phyloP scores from a whole-genome alignment of 108 stramenopile genomes.

The Cyclotella baltica region DNA sequence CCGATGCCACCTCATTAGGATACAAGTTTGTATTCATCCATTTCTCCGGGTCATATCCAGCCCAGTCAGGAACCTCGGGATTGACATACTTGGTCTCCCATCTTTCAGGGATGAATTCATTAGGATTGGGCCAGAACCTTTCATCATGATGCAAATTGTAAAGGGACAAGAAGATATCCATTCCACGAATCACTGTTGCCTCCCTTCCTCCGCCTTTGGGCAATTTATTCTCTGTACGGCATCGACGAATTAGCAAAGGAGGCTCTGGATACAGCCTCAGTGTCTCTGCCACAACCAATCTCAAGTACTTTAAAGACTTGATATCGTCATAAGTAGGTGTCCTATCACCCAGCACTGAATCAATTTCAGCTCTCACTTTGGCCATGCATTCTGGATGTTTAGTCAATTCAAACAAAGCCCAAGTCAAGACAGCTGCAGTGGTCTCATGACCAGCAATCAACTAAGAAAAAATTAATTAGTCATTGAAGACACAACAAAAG shows the following conservation, averaged over 20 bases:
- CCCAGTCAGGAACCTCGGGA: conserved; percentile 91
- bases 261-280: conserved; percentile 94
- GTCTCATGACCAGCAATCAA: conserved; percentile 98
- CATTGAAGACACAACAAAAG: no score
- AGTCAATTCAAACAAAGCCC: conserved; percentile 94
- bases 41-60: conserved; percentile 89
- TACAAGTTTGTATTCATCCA: conserved; percentile 86
- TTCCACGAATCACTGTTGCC: conserved; percentile 88
- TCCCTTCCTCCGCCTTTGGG: conserved; percentile 86
- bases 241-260: conserved; percentile 94
- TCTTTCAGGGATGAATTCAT: conserved; percentile 88
- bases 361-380: conserved; percentile 85
- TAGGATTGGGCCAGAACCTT: conserved; percentile 92
- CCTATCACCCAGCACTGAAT: conserved; percentile 89
- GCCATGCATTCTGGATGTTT: conserved; percentile 85
- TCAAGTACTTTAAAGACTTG: conserved; percentile 81
- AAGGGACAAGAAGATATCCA: conserved; percentile 95
- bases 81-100: conserved; percentile 88
- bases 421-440: conserved; percentile 95
- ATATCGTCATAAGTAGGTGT: conserved; percentile 87
- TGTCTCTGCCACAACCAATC: conserved; percentile 90
- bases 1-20: conserved; percentile 92
- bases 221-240: conserved; percentile 83
- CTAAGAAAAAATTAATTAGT: no score
- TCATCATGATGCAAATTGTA: conserved; percentile 95